These are phyloP conservation scores for Bipolaris sorokiniana DNA, from an alignment of 2,329 filamentous ascomycete species.

Conservation along the genomic window DNA sequence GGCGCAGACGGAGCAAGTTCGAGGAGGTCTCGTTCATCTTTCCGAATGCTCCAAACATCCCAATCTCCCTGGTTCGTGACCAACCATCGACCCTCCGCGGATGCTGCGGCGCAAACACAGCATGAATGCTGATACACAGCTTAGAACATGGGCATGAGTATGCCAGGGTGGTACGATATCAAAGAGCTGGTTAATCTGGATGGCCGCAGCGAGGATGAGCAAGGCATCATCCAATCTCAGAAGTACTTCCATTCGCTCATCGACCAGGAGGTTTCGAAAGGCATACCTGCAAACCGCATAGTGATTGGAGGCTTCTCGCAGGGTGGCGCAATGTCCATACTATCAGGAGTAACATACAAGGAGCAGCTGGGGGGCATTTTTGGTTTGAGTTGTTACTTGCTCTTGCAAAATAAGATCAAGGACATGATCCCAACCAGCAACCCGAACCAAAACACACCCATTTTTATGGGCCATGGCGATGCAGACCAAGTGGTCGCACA, in stretches of 20 bases:
- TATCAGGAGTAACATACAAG: slow-evolving; percentile 76
- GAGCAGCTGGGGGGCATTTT: slow-evolving; percentile 87
- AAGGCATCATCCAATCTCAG: slow-evolving; percentile 74
- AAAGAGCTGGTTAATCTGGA: slow-evolving; percentile 55
- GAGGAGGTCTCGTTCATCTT: slow-evolving; percentile 93
- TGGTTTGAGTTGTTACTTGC: slow-evolving; percentile 80
- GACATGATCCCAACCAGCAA: slow-evolving; percentile 52
- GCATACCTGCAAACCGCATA: slow-evolving; percentile 82
- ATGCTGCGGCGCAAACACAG: not conserved
- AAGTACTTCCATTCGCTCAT: slow-evolving; percentile 81
- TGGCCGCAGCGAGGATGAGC: slow-evolving; percentile 65
- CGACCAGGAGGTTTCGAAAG: slow-evolving; percentile 77
- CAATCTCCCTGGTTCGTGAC: slow-evolving; percentile 75
- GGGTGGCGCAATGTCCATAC: slow-evolving; percentile 84
- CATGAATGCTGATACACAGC: slow-evolving; percentile 6
- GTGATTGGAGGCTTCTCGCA: slow-evolving; percentile 86
- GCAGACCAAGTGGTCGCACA: slow-evolving; percentile 74
- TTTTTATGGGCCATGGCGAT: slow-evolving; percentile 90
- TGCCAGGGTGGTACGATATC: slow-evolving; percentile 91
- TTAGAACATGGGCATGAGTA: slow-evolving; percentile 75
- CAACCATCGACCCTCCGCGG: not conserved
- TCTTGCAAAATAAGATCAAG: slow-evolving; percentile 70
- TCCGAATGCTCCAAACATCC: slow-evolving; percentile 85
- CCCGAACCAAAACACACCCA: slow-evolving; percentile 75
- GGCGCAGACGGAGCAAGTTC: slow-evolving; percentile 78